Conservation (phyloP, 2,329 filamentous ascomycete species). For the Aspergillus aculeatinus region DNA sequence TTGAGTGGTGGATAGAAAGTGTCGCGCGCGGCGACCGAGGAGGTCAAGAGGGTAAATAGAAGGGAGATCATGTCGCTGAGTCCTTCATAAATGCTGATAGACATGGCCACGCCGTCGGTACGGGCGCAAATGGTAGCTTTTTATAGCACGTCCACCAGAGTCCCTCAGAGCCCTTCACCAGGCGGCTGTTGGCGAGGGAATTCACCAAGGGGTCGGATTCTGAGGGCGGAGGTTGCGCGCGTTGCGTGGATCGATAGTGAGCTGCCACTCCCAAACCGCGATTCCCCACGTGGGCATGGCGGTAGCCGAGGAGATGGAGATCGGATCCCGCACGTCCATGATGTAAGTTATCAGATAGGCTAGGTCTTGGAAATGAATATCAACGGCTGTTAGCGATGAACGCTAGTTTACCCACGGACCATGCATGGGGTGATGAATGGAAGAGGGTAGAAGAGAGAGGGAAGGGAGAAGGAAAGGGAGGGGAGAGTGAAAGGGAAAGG, state of each 20-base stretch:
- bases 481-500: no score
- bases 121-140: neutral
- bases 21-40: slow-evolving; percentile 14
- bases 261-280: neutral
- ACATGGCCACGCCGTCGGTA: slow-evolving; percentile 4
- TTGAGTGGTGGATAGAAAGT: slow-evolving; percentile 42
- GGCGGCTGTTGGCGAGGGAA: neutral
- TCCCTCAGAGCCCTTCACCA: neutral
- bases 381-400: no score
- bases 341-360: neutral
- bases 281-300: neutral
- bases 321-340: neutral
- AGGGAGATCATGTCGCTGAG: slow-evolving; percentile 19
- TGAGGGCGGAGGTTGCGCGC: no score
- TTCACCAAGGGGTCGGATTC: neutral
- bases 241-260: neutral
- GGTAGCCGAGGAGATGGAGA: neutral
- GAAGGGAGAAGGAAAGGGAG: no score
- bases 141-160: neutral
- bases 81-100: slow-evolving; percentile 12
- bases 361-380: neutral
- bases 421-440: no score
- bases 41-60: slow-evolving; percentile 8
- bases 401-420: no score
- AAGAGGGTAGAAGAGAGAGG: no score